Conservation (phyloP, 2,329 filamentous ascomycete species). For the Thelonectria rubi region DNA sequence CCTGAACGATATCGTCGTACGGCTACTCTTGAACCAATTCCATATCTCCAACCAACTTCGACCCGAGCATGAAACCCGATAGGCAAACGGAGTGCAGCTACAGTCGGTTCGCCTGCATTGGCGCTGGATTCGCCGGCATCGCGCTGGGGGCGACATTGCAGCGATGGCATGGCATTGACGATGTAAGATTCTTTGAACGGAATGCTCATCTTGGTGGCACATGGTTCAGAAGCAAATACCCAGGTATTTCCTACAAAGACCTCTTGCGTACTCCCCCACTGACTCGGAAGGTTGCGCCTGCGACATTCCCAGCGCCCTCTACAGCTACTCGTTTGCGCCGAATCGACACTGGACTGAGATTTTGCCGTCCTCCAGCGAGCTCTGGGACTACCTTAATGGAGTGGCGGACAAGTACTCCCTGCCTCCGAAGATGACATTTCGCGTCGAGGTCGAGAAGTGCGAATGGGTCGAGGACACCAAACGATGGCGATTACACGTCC, state of each 20-base stretch:
- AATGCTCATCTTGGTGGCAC: conserved; percentile 68
- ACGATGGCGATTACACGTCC: conserved; percentile 48
- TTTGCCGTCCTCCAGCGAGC: conserved; percentile 64
- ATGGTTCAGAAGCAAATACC: conserved; percentile 71
- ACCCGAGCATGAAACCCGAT: background rate
- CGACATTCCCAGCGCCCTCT: conserved; percentile 67
- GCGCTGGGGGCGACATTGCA: conserved; percentile 68
- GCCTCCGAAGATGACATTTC: conserved; percentile 50
- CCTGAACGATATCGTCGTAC: background rate
- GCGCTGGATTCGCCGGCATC: conserved; percentile 70
- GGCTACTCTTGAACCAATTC: no score
- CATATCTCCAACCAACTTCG: background rate
- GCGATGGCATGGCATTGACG: conserved; percentile 64
- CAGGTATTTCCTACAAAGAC: conserved; percentile 47
- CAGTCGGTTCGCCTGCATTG: conserved; percentile 58
- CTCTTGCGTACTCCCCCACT: background rate
- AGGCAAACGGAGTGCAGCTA: conserved; percentile 32
- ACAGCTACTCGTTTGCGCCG: conserved; percentile 68
- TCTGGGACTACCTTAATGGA: conserved; percentile 63
- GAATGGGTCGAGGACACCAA: conserved; percentile 50
- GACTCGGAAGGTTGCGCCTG: conserved; percentile 54
- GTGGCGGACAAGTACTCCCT: conserved; percentile 60
- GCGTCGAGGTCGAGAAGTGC: conserved; percentile 49
- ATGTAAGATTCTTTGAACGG: conserved; percentile 69
- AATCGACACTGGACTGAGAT: conserved; percentile 69